These are phyloP conservation scores for Colletotrichum musae DNA, from an alignment of 2,329 filamentous ascomycete genomes.

Conservation along the genomic window DNA sequence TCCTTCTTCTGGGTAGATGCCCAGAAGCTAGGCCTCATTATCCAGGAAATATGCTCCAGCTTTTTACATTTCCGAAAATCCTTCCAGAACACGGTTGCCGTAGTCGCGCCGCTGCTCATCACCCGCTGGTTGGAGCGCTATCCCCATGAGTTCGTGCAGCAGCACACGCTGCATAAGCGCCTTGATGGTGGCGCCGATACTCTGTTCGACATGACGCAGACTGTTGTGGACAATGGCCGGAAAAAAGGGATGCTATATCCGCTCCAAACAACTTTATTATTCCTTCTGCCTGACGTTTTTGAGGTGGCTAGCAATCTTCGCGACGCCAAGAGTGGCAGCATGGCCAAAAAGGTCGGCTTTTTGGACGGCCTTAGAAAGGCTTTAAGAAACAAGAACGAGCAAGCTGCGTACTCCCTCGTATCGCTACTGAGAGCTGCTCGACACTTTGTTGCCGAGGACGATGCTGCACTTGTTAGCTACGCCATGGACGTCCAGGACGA, in stretches of 20 bases:
- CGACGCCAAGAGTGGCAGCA: constrained; percentile 72
- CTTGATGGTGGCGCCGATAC: constrained; percentile 78
- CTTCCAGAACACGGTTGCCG: constrained; percentile 75
- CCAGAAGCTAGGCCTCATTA: constrained; percentile 71
- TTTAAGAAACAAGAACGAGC: constrained; percentile 75
- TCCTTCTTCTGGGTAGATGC: constrained; percentile 76
- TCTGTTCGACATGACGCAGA: constrained; percentile 78
- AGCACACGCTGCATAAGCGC: constrained; percentile 72
- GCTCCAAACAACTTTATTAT: constrained; percentile 73
- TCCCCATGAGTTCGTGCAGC: constrained; percentile 74
- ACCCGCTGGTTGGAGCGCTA: constrained; percentile 76
- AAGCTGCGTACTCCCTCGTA: constrained; percentile 77
- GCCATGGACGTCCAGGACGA: constrained; percentile 80
- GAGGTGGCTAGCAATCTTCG: constrained; percentile 78
- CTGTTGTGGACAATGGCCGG: constrained; percentile 70
- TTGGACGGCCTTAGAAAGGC: constrained; percentile 75
- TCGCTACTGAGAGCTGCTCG: constrained; percentile 73
- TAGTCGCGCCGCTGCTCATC: constrained; percentile 74
- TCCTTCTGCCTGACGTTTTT: constrained; percentile 78
- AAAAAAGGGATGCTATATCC: constrained; percentile 71
- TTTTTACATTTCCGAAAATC: constrained; percentile 76
- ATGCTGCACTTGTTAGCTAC: constrained; percentile 76
- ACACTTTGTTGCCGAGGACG: constrained; percentile 74
- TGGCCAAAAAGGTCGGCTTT: constrained; percentile 77
- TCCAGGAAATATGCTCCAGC: constrained; percentile 77